Conservation (phyloP, 2,329 filamentous ascomycete species). For the Verticillium longisporum region DNA sequence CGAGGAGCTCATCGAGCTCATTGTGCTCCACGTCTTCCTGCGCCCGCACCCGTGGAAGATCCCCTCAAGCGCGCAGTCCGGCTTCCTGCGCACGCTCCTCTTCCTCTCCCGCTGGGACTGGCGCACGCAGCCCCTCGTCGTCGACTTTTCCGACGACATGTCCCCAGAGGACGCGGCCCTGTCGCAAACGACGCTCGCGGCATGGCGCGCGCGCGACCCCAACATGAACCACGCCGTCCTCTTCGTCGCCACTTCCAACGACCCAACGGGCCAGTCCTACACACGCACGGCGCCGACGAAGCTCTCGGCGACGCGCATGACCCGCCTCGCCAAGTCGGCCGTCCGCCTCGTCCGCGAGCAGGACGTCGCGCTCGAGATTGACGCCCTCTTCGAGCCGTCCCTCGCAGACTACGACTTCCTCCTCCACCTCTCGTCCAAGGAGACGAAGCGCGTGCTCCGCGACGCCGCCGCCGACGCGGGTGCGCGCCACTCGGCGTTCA, state of each 20-base stretch:
- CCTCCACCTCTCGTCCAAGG: constrained; percentile 60
- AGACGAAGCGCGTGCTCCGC: constrained; percentile 33
- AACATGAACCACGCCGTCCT: constrained; percentile 77
- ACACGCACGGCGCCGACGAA: constrained; percentile 66
- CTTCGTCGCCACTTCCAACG: constrained; percentile 74
- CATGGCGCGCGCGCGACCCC: constrained; percentile 84
- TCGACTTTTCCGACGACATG: constrained; percentile 67
- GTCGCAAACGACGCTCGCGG: constrained; percentile 67
- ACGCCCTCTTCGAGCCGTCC: constrained; percentile 64
- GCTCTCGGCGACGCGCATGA: constrained; percentile 79
- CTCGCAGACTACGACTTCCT: constrained; percentile 79
- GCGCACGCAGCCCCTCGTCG: constrained; percentile 72
- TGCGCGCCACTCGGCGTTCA: constrained; percentile 52
- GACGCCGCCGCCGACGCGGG: constrained; percentile 27
- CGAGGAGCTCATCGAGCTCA: constrained; percentile 77
- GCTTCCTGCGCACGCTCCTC: constrained; percentile 72
- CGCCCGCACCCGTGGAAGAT: constrained; percentile 73
- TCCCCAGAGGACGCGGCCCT: constrained; percentile 51
- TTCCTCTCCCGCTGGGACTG: constrained; percentile 89
- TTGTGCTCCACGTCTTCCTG: constrained; percentile 72
- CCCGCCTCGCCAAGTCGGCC: constrained; percentile 71
- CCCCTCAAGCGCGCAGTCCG: constrained; percentile 70
- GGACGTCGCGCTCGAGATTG: constrained; percentile 45
- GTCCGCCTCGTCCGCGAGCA: constrained; percentile 51
- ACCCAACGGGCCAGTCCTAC: constrained; percentile 73